Percentiles rank a stretch among this genome's conserved stretches.
Conservation (phyloP, 169 alveolate genomes). For the Cryptosporidium parvum region DNA sequence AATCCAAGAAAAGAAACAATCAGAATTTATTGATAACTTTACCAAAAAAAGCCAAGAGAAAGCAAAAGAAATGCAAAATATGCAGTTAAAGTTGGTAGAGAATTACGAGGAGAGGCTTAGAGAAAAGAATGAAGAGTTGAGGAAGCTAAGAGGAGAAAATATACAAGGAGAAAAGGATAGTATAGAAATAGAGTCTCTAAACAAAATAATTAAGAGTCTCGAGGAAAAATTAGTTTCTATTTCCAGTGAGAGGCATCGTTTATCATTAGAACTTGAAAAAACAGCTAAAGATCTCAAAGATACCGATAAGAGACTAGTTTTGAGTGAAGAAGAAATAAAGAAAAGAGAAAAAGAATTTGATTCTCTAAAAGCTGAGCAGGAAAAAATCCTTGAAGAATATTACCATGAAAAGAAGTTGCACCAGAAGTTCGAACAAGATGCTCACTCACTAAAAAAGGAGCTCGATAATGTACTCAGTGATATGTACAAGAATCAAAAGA, state of each 20-base stretch:
- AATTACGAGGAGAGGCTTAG: constrained; percentile 29
- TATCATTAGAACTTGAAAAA: constrained; percentile 23
- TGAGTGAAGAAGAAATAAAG: neutral
- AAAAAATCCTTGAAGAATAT: constrained; percentile 16
- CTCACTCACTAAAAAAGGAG: constrained; percentile 25
- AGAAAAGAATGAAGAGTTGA: constrained; percentile 42
- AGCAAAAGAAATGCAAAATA: neutral
- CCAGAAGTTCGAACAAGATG: constrained; percentile 58
- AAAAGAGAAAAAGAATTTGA: neutral
- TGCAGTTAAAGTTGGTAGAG: constrained; percentile 14
- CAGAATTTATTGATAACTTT: constrained; percentile 17
- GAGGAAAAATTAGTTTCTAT: constrained; percentile 6
- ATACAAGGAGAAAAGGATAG: neutral
- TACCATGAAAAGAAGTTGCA: constrained; percentile 30
- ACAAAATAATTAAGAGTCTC: constrained; percentile 3
- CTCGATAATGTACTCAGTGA: constrained; percentile 62
- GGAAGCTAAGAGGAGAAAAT: neutral
- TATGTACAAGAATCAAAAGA: constrained; percentile 43
- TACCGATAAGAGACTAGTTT: neutral
- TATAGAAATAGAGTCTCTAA: constrained; percentile 10
- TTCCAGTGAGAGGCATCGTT: constrained; percentile 8
- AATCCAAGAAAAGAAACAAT: constrained; percentile 22
- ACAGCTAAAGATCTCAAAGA: neutral
- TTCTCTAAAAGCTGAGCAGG: constrained; percentile 8
- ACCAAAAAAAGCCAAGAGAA: neutral